A percentile compares a stretch with the other conserved stretches of the same genome.
Evolutionary conservation across 495 filamentous ascomycete genomes (phyloP).

Genomic region (Aspergillus ostianus): DNA sequence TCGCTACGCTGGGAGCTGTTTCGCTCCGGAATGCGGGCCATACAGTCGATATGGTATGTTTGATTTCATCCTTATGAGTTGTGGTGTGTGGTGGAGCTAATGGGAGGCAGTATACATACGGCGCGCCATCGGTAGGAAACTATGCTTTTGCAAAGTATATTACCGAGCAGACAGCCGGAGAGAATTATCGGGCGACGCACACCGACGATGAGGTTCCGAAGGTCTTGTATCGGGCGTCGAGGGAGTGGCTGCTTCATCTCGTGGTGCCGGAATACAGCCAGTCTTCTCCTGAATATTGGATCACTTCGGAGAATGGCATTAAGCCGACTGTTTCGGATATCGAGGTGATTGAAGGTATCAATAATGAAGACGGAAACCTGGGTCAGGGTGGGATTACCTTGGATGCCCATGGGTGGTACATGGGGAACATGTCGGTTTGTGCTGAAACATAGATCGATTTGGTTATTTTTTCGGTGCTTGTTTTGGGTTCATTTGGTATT

Average conservation of each 20-base stretch:
- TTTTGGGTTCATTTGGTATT: too few relatives aligned
- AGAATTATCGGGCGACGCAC: constrained; percentile 60
- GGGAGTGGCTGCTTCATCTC: neutral
- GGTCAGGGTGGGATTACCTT: neutral
- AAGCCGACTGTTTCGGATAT: constrained; percentile 29
- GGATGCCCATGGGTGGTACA: constrained; percentile 8
- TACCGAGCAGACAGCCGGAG: constrained; percentile 27
- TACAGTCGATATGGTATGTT: constrained; percentile 16
- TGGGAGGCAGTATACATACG: constrained; percentile 53
- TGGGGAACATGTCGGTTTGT: constrained; percentile 9
- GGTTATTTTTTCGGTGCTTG: neutral
- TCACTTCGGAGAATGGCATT: constrained; percentile 26
- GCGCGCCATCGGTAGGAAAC: constrained; percentile 60
- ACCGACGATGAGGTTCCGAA: constrained; percentile 56
- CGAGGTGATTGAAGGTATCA: constrained; percentile 20
- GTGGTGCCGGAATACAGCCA: constrained; percentile 47
- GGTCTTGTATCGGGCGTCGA: constrained; percentile 40
- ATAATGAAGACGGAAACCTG: constrained; percentile 37
- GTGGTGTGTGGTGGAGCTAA: neutral
- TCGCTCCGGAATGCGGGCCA: constrained; percentile 44
- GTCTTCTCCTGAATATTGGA: constrained; percentile 60
- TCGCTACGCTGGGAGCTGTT: constrained; percentile 53
- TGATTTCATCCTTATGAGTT: neutral
- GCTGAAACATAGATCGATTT: neutral
- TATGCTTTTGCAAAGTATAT: constrained; percentile 46